These are phyloP conservation scores for Cyclotella atomus DNA, from an alignment of 108 stramenopile species.

Conservation along the genomic window DNA sequence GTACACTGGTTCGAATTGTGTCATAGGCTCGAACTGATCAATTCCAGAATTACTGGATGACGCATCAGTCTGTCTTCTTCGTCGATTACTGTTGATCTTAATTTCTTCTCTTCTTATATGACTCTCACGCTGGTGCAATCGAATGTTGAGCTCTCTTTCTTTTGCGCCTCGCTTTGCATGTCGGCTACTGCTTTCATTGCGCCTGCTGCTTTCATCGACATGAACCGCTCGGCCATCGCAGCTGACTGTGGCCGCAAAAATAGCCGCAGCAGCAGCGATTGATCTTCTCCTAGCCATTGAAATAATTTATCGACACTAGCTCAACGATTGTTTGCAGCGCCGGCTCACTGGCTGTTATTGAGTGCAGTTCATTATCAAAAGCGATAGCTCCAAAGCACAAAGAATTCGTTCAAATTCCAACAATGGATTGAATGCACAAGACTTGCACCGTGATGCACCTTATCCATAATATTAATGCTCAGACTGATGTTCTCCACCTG, in stretches of 20 bases:
- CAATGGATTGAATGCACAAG: too few relatives aligned
- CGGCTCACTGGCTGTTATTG: not conserved
- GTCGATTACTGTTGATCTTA: too few relatives aligned
- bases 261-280: not conserved
- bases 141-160: not conserved
- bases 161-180: not conserved
- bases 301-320: too few relatives aligned
- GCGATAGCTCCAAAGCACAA: too few relatives aligned
- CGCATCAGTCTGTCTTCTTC: too few relatives aligned
- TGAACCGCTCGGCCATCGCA: not conserved
- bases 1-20: not conserved
- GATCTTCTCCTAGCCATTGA: not conserved
- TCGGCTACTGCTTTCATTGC: not conserved
- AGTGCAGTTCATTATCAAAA: too few relatives aligned
- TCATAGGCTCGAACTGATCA: not conserved
- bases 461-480: too few relatives aligned
- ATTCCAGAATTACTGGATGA: too few relatives aligned
- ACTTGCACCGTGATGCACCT: too few relatives aligned
- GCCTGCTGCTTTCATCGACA: not conserved
- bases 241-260: not conserved
- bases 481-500: too few relatives aligned
- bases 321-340: not conserved
- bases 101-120: too few relatives aligned
- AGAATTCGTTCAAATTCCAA: too few relatives aligned
- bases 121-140: not conserved